These are phyloP conservation scores for Scheffersomyces stambukii DNA, from an alignment of 1,139 yeast genomes.

Conservation along the genomic window DNA sequence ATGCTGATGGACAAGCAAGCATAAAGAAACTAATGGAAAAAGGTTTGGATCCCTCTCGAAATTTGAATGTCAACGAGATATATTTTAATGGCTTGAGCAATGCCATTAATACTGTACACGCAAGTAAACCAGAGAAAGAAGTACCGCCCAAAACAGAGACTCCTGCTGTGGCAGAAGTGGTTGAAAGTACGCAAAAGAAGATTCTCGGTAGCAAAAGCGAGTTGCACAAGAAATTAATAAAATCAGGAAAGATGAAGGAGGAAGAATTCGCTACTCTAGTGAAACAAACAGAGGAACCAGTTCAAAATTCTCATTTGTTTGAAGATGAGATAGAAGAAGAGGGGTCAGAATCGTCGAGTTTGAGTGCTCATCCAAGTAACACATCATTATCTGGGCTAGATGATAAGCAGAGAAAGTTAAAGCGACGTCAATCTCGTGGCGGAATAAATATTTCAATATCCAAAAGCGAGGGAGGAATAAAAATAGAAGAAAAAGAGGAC, in stretches of 20 bases:
- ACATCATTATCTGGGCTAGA: conserved; percentile 6
- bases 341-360: conserved; percentile 8
- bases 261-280: conserved; percentile 25
- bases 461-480: conserved; percentile 1
- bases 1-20: conserved; percentile 49
- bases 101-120: not conserved
- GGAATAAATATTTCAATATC: conserved; percentile 17
- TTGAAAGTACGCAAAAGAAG: not conserved
- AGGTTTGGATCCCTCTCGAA: conserved; percentile 36
- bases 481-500: conserved; percentile 2
- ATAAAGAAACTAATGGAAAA: conserved; percentile 38
- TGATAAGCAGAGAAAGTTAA: too few species aligned
- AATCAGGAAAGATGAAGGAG: conserved; percentile 18
- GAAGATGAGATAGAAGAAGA: conserved; percentile 28
- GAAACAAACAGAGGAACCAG: conserved; percentile 21
- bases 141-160: conserved; percentile 1
- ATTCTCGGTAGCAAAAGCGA: conserved; percentile 11
- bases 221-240: conserved; percentile 24
- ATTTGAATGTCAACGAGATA: conserved; percentile 37
- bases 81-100: conserved; percentile 29
- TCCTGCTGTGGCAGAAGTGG: conserved; percentile 1
- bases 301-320: conserved; percentile 24
- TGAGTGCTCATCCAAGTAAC: conserved; percentile 7
- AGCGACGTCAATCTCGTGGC: conserved; percentile 27
- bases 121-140: conserved; percentile 2